Conservation (phyloP, 2,329 filamentous ascomycete species). For the Talaromyces islandicus region DNA sequence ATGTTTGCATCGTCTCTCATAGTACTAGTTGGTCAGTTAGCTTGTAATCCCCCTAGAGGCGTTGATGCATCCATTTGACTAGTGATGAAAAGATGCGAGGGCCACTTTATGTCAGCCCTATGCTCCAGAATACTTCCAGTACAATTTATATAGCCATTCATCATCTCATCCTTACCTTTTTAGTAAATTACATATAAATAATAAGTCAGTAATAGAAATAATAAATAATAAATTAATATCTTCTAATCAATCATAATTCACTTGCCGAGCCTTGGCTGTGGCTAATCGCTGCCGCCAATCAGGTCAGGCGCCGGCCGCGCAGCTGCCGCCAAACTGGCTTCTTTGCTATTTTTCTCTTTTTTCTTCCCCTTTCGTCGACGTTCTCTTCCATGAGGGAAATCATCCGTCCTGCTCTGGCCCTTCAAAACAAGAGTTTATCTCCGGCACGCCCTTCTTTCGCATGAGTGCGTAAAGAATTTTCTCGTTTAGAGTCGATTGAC, state of each 20-base stretch:
- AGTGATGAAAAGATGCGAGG: too few relatives aligned
- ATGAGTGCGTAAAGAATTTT: conserved; percentile 7
- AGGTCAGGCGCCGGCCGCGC: background rate
- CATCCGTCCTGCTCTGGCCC: background rate
- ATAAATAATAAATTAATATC: too few relatives aligned
- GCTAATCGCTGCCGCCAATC: background rate
- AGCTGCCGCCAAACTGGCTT: background rate
- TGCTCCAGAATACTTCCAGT: background rate
- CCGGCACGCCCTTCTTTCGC: background rate
- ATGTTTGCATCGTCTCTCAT: too few relatives aligned
- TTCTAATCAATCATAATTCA: too few relatives aligned
- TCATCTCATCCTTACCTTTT: too few relatives aligned
- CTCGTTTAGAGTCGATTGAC: conserved; percentile 6
- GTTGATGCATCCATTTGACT: too few relatives aligned
- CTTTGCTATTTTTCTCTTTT: background rate
- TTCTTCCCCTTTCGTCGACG: background rate
- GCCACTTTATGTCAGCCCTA: too few relatives aligned
- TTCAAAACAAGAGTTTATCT: background rate
- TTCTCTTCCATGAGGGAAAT: background rate
- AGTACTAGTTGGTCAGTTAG: too few relatives aligned
- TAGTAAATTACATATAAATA: too few relatives aligned
- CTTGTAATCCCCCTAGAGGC: too few relatives aligned
- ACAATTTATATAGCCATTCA: too few relatives aligned
- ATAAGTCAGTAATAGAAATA: too few relatives aligned
- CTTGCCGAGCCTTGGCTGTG: background rate